Evolutionary conservation across 306 rosid genomes (phyloP), one percentile per base, ranked within the genome.

Genomic region (Gillenia trifoliata): DNA sequence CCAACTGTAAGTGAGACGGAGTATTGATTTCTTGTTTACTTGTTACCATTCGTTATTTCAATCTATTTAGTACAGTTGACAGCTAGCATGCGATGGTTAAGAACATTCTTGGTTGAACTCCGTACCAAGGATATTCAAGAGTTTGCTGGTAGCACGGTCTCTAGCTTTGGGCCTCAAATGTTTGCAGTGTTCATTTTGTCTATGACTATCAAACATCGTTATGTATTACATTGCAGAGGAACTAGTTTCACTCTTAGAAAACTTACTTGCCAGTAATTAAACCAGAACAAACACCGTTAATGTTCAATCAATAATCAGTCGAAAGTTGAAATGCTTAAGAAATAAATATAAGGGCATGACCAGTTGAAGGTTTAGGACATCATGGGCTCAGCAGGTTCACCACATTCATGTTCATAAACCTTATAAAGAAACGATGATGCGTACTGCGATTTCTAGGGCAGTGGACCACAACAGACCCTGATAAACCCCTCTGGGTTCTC

Each of bases 1-100:
- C 77, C 68, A 40, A 41, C 75, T 60, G 68, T 55, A 54, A 76
- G 76, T 75, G 69, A 68, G 64, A 61, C 75, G 22, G 63, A 43
- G 45, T 67, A 56, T 81, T 49, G 16, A 61, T 30, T 61, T 62
- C 41, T 80, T 23, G 19, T 34, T 5, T 17, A 63, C 62, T 47
- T 47, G 5, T 47, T 8, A 23, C 29, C 3, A 40, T 22, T 43
- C 41, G 52, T 59, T 60, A 6, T 49, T 23, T 13, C 12, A 66
- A n/a, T 77, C 12, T 71, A 67, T 43, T 69, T 64, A 10, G 20
- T 52, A 36, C 25, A 28, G 22, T 54, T 36, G 50, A 29, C 56
- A 22, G 54, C n/a, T 60, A 20, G 33, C 41, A 73, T 16, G 9
- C 41, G 16, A 2, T 38, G 36, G 56, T 43, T 50, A 43, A 25